A percentile compares a stretch with the other conserved stretches of the same genome.
Conservation (phyloP, 192 early-diverging fungal species). For the Phycomyces blakesleeanus region DNA sequence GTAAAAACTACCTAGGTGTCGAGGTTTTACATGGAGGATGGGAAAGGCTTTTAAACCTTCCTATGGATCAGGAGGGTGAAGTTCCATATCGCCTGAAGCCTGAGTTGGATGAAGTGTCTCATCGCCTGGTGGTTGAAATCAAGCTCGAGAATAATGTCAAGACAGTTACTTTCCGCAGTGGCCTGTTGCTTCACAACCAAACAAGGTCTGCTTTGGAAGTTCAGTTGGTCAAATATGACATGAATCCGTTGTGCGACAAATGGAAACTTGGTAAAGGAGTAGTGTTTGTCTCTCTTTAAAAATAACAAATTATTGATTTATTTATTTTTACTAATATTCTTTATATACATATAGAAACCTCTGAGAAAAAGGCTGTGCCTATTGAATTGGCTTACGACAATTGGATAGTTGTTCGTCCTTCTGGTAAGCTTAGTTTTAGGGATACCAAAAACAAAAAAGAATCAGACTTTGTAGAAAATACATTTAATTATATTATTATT, state of each 20-base stretch:
- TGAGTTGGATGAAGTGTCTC: constrained; percentile 53
- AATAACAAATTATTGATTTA: not conserved
- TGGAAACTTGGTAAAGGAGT: constrained; percentile 1
- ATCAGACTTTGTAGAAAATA: not conserved
- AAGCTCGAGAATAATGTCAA: constrained; percentile 70
- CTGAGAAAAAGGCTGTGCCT: constrained; percentile 63
- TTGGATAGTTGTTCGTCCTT: constrained; percentile 65
- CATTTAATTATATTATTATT: too few species aligned
- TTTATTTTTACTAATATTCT: not conserved
- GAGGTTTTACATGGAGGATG: constrained; percentile 54
- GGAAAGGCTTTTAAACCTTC: constrained; percentile 70
- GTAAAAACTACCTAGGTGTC: constrained; percentile 50
- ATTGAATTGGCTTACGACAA: constrained; percentile 67
- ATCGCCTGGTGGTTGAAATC: constrained; percentile 77
- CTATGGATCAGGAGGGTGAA: constrained; percentile 73
- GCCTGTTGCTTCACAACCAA: constrained; percentile 62
- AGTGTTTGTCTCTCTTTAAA: constrained; percentile 23
- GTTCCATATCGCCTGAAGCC: constrained; percentile 64
- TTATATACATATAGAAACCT: too few species aligned
- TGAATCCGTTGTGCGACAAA: constrained; percentile 30
- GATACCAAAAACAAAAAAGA: not conserved
- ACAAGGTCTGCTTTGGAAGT: constrained; percentile 60
- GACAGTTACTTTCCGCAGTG: constrained; percentile 71
- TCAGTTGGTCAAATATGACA: constrained; percentile 40
- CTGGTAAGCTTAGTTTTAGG: constrained; percentile 29